phyloP scores from a whole-genome alignment of 1,139 yeast genomes.

The Wickerhamomyces sp. region DNA sequence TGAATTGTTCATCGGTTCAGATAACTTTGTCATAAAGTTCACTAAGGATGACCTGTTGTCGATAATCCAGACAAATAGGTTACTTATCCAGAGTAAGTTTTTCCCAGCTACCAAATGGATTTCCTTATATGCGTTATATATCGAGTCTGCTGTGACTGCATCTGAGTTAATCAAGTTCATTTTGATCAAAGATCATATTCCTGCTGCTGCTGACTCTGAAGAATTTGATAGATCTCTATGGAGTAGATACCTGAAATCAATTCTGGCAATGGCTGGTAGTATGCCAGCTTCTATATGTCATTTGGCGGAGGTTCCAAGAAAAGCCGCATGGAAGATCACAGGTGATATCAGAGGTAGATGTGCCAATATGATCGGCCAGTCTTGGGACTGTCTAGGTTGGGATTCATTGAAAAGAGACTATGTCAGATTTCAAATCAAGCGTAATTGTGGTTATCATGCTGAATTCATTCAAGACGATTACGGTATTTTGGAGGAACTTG shows the following conservation, averaged over 20 bases:
- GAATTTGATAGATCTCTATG: constrained; percentile 51
- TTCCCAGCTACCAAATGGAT: constrained; percentile 69
- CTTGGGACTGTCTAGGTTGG: constrained; percentile 78
- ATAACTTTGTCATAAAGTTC: constrained; percentile 25
- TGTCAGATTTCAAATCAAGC: constrained; percentile 54
- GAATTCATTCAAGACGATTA: constrained; percentile 56
- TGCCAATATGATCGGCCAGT: constrained; percentile 48
- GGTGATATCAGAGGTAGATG: constrained; percentile 61
- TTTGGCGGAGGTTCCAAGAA: constrained; percentile 65
- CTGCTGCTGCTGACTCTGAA: constrained; percentile 45
- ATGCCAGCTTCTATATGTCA: constrained; percentile 61
- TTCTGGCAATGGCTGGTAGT: constrained; percentile 44
- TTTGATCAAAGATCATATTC: constrained; percentile 50
- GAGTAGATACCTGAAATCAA: constrained; percentile 59
- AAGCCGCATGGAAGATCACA: constrained; percentile 62
- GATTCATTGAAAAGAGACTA: constrained; percentile 56
- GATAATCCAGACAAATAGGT: constrained; percentile 49
- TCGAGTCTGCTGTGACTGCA: constrained; percentile 54
- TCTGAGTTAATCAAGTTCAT: constrained; percentile 55
- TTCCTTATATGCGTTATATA: constrained; percentile 57
- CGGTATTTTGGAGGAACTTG: constrained; percentile 58
- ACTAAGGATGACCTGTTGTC: constrained; percentile 28
- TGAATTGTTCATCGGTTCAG: constrained; percentile 33
- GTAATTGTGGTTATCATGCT: constrained; percentile 70
- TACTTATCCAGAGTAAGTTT: constrained; percentile 52